A percentile compares a stretch with the other conserved stretches of the same genome.
These are phyloP conservation scores for Groenewaldozyma salmanticensis DNA, from an alignment of 805 yeast genomes.

Conservation along the genomic window DNA sequence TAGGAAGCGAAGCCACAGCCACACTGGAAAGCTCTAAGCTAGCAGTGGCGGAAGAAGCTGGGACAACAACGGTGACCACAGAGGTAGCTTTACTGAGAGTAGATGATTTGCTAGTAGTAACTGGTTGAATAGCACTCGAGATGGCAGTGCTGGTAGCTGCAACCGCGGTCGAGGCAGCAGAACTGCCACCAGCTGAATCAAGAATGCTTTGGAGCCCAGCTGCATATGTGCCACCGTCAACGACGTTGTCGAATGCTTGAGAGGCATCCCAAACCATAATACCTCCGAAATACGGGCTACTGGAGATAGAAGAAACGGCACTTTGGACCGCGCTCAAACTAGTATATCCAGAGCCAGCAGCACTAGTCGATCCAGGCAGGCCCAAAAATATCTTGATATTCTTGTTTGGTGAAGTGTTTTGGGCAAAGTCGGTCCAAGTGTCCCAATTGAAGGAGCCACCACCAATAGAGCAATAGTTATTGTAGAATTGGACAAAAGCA, in stretches of 20 bases:
- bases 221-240: slow-evolving; percentile 37
- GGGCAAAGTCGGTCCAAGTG: slow-evolving; percentile 62
- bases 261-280: slow-evolving; percentile 83
- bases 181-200: slow-evolving; percentile 16
- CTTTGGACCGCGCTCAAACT: slow-evolving; percentile 29
- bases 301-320: slow-evolving; percentile 18
- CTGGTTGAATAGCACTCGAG: slow-evolving; percentile 8
- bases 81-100: slow-evolving; percentile 1
- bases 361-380: slow-evolving; percentile 51
- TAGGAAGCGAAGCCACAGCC: slow-evolving; percentile 3
- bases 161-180: slow-evolving; percentile 12
- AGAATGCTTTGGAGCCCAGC: slow-evolving; percentile 36
- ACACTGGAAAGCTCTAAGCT: slow-evolving; percentile 11
- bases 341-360: slow-evolving; percentile 50
- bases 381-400: slow-evolving; percentile 67
- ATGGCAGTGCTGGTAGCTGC: slow-evolving; percentile 14
- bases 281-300: slow-evolving; percentile 43
- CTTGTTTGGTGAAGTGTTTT: slow-evolving; percentile 49
- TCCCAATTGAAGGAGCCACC: slow-evolving; percentile 49
- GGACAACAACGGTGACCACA: slow-evolving; percentile 5
- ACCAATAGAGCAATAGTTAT: slow-evolving; percentile 59
- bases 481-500: slow-evolving; percentile 82
- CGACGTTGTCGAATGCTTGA: slow-evolving; percentile 42
- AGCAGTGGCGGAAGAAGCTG: slow-evolving; percentile 12
- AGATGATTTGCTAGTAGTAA: slow-evolving; percentile 8